Evolutionary conservation across 768 basidiomycete genomes (phyloP), one percentile per base, ranked within the genome.

Genomic region (Agaricus blazei): DNA sequence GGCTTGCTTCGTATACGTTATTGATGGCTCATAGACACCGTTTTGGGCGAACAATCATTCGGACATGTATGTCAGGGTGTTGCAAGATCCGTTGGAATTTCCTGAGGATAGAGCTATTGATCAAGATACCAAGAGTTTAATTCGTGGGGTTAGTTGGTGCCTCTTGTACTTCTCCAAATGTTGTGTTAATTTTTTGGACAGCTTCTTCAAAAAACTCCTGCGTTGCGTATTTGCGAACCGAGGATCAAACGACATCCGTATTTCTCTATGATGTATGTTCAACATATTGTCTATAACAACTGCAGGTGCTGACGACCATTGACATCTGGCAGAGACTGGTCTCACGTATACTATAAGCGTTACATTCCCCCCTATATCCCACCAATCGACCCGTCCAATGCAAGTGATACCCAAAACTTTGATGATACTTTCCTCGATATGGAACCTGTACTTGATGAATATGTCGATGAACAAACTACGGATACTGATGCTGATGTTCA

Each of bases 401-500:
- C 94, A 58, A 85, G 87, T 63, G 97, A 99, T 80, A 95, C 92
- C 61, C 91, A 92, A 69, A 98, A 98, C 72, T 99, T 98, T 69
- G 96, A 98, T 69, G 91, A 95, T 59, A 87, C 91, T 40, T 98
- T 97, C 83, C 80, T 98, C 57, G 90, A 90, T 66, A 96, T 98
- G 90, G 87, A 89, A 60, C 92, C 94, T 24, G 86, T 90, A 47
- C 83, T 98, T 58, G 90, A 94, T 60, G 88, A 89, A 50, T 79
- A 61, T 40, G 54, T 77, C 58, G 78, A 81, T 62, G 87, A 85
- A 43, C 41, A 52, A 26, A 88, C 85, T 26, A 29, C 24, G 4
- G 88, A 88, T 65, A 82, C 81, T 8, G 52, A 48, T 48, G 46
- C 46, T 62, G 85, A 87, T 58, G 81, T 80, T 24, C 79, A 84